Evolutionary conservation across 345 rosid genomes (phyloP).

Genomic region (Heritiera littoralis): DNA sequence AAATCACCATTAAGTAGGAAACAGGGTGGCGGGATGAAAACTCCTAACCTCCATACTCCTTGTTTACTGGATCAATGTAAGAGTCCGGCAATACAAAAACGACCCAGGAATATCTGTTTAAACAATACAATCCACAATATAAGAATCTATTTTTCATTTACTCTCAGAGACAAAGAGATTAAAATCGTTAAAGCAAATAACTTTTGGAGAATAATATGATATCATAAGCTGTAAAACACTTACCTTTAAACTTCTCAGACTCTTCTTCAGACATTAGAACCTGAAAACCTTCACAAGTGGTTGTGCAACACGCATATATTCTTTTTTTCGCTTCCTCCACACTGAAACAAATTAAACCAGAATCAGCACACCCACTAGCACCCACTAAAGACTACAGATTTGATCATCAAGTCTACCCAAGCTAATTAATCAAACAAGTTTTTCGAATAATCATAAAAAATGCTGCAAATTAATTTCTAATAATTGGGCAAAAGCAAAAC

Average conservation of each 20-base stretch:
- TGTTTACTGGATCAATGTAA: conserved; percentile 79
- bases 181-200: not conserved
- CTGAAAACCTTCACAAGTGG: conserved; percentile 91
- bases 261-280: conserved; percentile 84
- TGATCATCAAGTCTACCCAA: not conserved
- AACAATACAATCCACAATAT: conserved; percentile 14
- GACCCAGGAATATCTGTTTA: conserved; percentile 69
- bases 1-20: not conserved
- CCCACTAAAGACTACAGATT: not conserved
- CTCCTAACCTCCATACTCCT: conserved; percentile 86
- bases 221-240: conserved; percentile 7
- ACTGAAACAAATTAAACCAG: conserved; percentile 38
- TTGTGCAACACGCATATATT: conserved; percentile 97
- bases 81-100: conserved; percentile 87
- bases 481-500: not conserved
- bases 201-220: not conserved
- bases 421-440: not conserved
- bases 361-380: conserved; percentile 4
- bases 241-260: conserved; percentile 71
- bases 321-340: conserved; percentile 79
- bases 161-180: not conserved
- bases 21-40: not conserved
- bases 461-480: not conserved
- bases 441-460: too few species aligned
- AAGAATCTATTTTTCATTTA: conserved; percentile 6